Conservation (phyloP, 495 filamentous ascomycete genomes). For the Aspergillus olivimuriae region DNA sequence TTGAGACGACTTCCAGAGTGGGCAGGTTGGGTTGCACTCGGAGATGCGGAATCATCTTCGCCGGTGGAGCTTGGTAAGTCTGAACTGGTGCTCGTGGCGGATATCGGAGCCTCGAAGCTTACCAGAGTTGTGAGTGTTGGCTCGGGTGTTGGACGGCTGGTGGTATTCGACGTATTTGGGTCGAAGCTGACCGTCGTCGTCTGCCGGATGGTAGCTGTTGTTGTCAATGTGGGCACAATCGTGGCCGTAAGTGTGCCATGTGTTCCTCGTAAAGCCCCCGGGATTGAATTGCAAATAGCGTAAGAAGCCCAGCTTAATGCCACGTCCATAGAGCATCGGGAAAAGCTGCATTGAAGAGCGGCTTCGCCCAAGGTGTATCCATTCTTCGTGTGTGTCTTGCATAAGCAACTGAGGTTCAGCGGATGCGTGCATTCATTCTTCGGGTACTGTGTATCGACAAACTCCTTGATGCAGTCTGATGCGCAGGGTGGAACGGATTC, state of each 20-base stretch:
- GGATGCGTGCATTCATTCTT: slow-evolving; percentile 38
- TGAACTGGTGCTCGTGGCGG: slow-evolving; percentile 1
- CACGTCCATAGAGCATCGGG: slow-evolving; percentile 29
- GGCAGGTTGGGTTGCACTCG: slow-evolving; percentile 4
- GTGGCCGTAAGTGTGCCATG: slow-evolving; percentile 57
- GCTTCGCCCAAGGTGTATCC: slow-evolving; percentile 68
- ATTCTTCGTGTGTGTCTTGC: slow-evolving; percentile 47
- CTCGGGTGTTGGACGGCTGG: no score
- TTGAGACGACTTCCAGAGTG: slow-evolving; percentile 16
- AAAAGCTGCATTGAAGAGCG: slow-evolving; percentile 55
- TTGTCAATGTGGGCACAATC: slow-evolving; percentile 23
- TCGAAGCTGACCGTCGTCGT: no score
- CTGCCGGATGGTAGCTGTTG: slow-evolving; percentile 4
- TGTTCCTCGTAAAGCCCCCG: slow-evolving; percentile 48
- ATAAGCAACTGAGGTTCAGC: slow-evolving; percentile 56
- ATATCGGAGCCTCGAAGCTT: slow-evolving; percentile 12
- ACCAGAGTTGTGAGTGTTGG: no score
- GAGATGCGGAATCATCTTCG: slow-evolving; percentile 1
- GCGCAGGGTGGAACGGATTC: slow-evolving; percentile 58
- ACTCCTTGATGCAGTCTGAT: slow-evolving; percentile 52
- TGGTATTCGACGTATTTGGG: no score
- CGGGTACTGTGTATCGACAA: slow-evolving; percentile 54
- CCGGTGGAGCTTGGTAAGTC: slow-evolving; percentile 5
- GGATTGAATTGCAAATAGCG: slow-evolving; percentile 50
- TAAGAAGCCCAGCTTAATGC: slow-evolving; percentile 36